phyloP scores from a whole-genome alignment of 1,284 basidiomycete species.

The Meripilus lineatus region DNA sequence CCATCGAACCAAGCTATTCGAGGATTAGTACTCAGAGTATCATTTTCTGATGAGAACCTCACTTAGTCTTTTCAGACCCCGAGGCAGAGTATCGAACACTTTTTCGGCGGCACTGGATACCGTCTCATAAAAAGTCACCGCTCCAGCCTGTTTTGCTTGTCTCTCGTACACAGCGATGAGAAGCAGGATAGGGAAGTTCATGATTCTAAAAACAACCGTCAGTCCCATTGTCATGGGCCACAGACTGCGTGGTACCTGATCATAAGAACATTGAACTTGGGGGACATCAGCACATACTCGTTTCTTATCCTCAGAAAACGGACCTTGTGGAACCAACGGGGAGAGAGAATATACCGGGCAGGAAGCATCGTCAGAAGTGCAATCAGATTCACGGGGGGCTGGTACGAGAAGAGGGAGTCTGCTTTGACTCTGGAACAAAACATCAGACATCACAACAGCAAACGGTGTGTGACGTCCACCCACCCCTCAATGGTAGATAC shows the following conservation, averaged over 20 bases:
- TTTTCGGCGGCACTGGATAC: slow-evolving; percentile 61
- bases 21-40: slow-evolving; percentile 11
- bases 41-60: slow-evolving; percentile 22
- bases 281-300: slow-evolving; percentile 5
- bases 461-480: slow-evolving; percentile 7
- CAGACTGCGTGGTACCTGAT: slow-evolving; percentile 47
- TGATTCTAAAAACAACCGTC: slow-evolving; percentile 46
- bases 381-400: slow-evolving; percentile 84
- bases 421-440: slow-evolving; percentile 61
- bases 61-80: slow-evolving; percentile 70
- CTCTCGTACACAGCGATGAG: slow-evolving; percentile 82
- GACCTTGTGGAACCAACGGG: slow-evolving; percentile 85
- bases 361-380: slow-evolving; percentile 83
- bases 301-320: slow-evolving; percentile 10
- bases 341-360: slow-evolving; percentile 70
- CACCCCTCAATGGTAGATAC: slow-evolving; percentile 89
- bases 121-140: slow-evolving; percentile 69
- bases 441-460: slow-evolving; percentile 20
- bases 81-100: slow-evolving; percentile 67
- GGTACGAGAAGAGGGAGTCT: slow-evolving; percentile 90
- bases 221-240: slow-evolving; percentile 6
- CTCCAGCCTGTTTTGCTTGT: slow-evolving; percentile 60
- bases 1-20: slow-evolving; percentile 74
- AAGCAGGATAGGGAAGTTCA: slow-evolving; percentile 84
- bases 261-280: slow-evolving; percentile 81